Percentiles rank a stretch among this genome's conserved stretches.
Conservation (phyloP, 441 rosid genomes). For the Erodium trifolium region DNA sequence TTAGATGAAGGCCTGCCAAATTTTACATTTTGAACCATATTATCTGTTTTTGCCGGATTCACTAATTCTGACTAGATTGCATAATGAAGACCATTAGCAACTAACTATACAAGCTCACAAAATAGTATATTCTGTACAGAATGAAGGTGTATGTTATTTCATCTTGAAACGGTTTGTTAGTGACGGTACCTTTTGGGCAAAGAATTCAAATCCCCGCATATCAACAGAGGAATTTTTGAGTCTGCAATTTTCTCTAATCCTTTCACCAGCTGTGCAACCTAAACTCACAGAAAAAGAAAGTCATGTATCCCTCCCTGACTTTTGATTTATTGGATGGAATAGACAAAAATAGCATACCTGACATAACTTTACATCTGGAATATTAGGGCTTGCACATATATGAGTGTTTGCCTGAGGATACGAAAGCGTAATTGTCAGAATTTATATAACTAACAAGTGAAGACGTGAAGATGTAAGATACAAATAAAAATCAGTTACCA, state of each 20-base stretch:
- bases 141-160: background rate
- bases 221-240: constrained; percentile 7
- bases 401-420: constrained; percentile 31
- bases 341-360: constrained; percentile 20
- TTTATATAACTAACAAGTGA: background rate
- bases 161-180: background rate
- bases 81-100: background rate
- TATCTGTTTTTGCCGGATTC: background rate
- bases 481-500: constrained; percentile 12
- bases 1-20: background rate
- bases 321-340: background rate
- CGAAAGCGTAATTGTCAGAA: constrained; percentile 5
- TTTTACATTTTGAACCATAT: background rate
- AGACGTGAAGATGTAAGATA: constrained; percentile 4
- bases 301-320: background rate
- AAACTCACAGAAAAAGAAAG: background rate
- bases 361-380: constrained; percentile 26
- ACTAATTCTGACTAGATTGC: background rate
- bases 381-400: constrained; percentile 17
- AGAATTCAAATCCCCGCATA: constrained; percentile 8
- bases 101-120: background rate
- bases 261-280: background rate
- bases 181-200: background rate
- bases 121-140: background rate
- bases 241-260: constrained; percentile 7